phyloP scores from a whole-genome alignment of 768 basidiomycete species.

The Kwoniella heveanensis region DNA sequence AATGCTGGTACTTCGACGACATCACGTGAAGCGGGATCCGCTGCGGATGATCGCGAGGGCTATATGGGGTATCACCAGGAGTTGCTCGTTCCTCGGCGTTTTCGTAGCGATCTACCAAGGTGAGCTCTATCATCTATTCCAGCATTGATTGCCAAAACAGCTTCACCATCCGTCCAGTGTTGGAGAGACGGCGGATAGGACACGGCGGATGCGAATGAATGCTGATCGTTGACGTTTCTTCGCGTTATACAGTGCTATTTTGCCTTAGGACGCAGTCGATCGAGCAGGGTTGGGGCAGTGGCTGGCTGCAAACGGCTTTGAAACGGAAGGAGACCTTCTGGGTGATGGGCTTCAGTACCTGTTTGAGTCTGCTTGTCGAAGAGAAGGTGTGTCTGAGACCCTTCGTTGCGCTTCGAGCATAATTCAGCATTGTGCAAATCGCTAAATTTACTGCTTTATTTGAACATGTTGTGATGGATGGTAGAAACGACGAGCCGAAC shows the following conservation, averaged over 20 bases:
- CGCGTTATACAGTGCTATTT: constrained; percentile 30
- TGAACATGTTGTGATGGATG: neutral
- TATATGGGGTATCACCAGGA: constrained; percentile 72
- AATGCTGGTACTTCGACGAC: constrained; percentile 75
- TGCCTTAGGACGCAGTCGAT: constrained; percentile 39
- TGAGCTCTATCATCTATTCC: constrained; percentile 59
- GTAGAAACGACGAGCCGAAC: constrained; percentile 74
- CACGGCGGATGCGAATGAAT: too few relatives aligned
- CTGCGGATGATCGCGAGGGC: constrained; percentile 67
- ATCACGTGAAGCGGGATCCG: constrained; percentile 68
- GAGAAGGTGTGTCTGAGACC: constrained; percentile 64
- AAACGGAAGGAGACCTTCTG: constrained; percentile 73
- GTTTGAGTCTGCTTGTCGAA: constrained; percentile 80
- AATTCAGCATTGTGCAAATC: too few relatives aligned
- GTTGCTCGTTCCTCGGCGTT: constrained; percentile 80
- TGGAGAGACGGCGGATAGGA: too few relatives aligned
- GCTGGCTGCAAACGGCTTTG: constrained; percentile 63
- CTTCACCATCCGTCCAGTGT: too few relatives aligned
- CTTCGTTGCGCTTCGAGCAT: too few relatives aligned
- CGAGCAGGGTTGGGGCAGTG: constrained; percentile 27
- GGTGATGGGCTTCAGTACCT: constrained; percentile 71
- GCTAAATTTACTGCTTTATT: neutral
- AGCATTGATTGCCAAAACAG: too few relatives aligned
- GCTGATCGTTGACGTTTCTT: neutral
- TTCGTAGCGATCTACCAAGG: constrained; percentile 83